These are phyloP conservation scores for Backusella tarrabulga DNA, from an alignment of 192 early-diverging fungal species.

Conservation along the genomic window DNA sequence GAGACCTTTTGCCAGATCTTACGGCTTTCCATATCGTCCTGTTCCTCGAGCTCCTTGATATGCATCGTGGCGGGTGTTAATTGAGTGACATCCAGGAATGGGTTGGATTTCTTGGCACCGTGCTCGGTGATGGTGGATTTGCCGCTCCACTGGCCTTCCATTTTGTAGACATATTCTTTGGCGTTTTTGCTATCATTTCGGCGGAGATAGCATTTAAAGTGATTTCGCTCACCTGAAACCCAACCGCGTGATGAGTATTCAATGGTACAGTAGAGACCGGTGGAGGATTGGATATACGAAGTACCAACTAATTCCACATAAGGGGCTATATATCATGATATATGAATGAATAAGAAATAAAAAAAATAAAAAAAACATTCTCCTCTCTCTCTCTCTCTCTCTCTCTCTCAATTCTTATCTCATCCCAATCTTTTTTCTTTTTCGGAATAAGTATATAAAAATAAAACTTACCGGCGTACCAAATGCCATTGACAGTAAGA, in stretches of 20 bases:
- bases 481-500: constrained; percentile 70
- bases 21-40: constrained; percentile 61
- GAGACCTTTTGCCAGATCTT: constrained; percentile 67
- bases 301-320: constrained; percentile 41
- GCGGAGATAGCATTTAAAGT: constrained; percentile 58
- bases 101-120: constrained; percentile 43
- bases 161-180: constrained; percentile 33
- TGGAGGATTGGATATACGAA: constrained; percentile 61
- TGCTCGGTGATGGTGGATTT: constrained; percentile 54
- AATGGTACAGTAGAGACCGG: constrained; percentile 45
- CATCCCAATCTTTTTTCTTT: no score
- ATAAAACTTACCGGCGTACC: constrained; percentile 35
- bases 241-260: constrained; percentile 69
- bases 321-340: constrained; percentile 9
- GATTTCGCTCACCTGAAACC: constrained; percentile 74
- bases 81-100: constrained; percentile 60
- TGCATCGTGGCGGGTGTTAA: constrained; percentile 51
- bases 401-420: no score
- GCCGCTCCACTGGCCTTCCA: constrained; percentile 62
- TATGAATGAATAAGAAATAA: neutral
- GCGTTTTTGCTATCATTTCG: constrained; percentile 19
- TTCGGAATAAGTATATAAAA: neutral
- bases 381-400: no score
- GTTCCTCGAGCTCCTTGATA: constrained; percentile 54
- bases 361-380: no score